These are phyloP conservation scores for Sphaerulina populicola DNA, from an alignment of 2,329 filamentous ascomycete genomes.

Conservation along the genomic window DNA sequence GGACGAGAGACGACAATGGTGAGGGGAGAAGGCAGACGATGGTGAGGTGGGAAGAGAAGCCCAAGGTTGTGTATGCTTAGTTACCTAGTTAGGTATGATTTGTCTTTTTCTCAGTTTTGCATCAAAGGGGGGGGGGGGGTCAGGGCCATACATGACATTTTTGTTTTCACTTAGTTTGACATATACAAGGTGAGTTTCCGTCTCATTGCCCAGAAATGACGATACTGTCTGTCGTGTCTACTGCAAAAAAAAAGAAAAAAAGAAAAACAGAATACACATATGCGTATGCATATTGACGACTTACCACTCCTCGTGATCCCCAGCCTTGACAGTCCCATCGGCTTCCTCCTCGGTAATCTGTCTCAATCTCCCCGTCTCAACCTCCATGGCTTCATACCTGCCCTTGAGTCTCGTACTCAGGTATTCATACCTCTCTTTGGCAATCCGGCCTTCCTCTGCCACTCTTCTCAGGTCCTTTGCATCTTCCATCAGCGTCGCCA, in stretches of 20 bases:
- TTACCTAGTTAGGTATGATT: neutral
- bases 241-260: no score
- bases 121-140: no score
- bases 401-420: slow-evolving; percentile 17
- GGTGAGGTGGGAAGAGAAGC: slow-evolving; percentile 4
- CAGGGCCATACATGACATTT: no score
- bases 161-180: no score
- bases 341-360: slow-evolving; percentile 23
- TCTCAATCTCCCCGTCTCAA: slow-evolving; percentile 24
- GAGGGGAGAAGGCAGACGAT: neutral
- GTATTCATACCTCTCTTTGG: slow-evolving; percentile 11
- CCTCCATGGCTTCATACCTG: slow-evolving; percentile 19
- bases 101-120: no score
- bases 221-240: no score
- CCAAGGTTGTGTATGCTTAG: slow-evolving; percentile 4
- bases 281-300: no score
- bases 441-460: slow-evolving; percentile 17
- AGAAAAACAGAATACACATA: no score
- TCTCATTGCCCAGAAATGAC: no score
- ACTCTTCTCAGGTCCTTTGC: slow-evolving; percentile 14
- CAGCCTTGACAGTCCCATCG: slow-evolving; percentile 4
- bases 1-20: neutral
- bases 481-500: slow-evolving; percentile 20
- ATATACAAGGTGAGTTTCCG: no score
- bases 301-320: slow-evolving; percentile 6